Conservation (phyloP, 1,284 basidiomycete genomes). For the Coniferiporia sulphurascens region DNA sequence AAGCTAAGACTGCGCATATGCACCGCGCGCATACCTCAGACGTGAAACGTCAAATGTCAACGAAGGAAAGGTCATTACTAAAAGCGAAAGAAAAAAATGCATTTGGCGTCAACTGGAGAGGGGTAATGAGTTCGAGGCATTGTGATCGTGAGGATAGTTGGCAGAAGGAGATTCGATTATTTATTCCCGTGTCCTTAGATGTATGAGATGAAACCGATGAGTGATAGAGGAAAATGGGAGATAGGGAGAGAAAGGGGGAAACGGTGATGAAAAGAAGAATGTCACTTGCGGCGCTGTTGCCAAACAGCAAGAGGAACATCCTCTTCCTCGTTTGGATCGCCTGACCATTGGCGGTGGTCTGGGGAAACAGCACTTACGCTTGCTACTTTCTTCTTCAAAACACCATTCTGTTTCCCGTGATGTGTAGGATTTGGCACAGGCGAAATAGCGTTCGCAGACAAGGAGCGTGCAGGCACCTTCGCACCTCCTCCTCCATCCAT, state of each 20-base stretch:
- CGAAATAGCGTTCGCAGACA: constrained; percentile 56
- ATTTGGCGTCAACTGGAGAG: background rate
- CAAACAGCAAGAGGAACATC: constrained; percentile 72
- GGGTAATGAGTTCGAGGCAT: background rate
- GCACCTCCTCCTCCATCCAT: constrained; percentile 25
- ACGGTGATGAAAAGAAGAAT: background rate
- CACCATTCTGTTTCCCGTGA: constrained; percentile 13
- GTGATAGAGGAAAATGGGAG: background rate
- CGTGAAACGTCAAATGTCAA: background rate
- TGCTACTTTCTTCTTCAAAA: constrained; percentile 52
- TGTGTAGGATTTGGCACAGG: constrained; percentile 33
- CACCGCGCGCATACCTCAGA: background rate
- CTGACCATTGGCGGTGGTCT: constrained; percentile 37
- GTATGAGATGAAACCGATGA: background rate
- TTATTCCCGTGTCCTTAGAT: constrained; percentile 2
- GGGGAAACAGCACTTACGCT: constrained; percentile 57
- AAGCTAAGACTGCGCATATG: background rate
- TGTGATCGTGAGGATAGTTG: background rate
- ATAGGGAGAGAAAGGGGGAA: background rate
- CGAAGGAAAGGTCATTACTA: background rate
- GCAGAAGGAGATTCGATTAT: background rate
- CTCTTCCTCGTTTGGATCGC: constrained; percentile 52
- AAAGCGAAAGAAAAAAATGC: background rate
- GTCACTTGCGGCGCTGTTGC: constrained; percentile 51
- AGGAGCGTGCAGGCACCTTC: constrained; percentile 50